Evolutionary conservation across 768 basidiomycete genomes (phyloP), one percentile per base, ranked within the genome.

Genomic region (Boletus subparvulus): DNA sequence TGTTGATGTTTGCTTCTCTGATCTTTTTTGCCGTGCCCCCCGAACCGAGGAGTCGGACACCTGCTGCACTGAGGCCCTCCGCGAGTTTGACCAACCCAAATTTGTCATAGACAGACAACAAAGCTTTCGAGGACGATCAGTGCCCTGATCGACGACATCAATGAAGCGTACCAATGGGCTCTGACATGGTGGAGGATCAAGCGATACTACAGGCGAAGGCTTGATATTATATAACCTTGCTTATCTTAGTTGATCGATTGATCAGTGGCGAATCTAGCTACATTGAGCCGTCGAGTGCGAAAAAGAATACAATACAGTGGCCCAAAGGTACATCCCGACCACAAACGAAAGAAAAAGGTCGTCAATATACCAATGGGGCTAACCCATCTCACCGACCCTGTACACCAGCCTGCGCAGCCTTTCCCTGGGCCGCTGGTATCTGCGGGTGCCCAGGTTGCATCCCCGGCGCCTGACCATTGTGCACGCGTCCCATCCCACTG

Each of bases 1-100:
- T 94, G 35, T 86, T 78, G 60, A 98, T 84, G 10, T 93, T 94
- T 32, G 92, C 87, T 37, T 98, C 94, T 69, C 97, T 85, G 71
- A 99, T 96, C 74, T 91, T 92, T 76, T 96, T 98, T 37, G 97
- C 95, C 13, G 97, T 99, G 52, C 97, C 97, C 59, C 97, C 97
- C 32, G 94, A 97, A 49, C 94, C 97, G 17, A 99, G 77, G 12
- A 99, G 82, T 47, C 86, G 85, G 67, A 98, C 87, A 28, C 95
- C 95, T 44, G 87, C 83, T 48, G 80, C 78, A 55, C 83, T 79
- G 56, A 98, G 85, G n/a, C 87, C 91, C 62, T 84, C 81, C 24
- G 97, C 97, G 46, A 99, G 83, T 52, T 94, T 88, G 55, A 98
- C 73, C 47, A 99, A 83, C 67, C 86, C 84, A 48, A 88, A 83